These are phyloP conservation scores for Morella rubra DNA, from an alignment of 306 rosid genomes.

Conservation along the genomic window DNA sequence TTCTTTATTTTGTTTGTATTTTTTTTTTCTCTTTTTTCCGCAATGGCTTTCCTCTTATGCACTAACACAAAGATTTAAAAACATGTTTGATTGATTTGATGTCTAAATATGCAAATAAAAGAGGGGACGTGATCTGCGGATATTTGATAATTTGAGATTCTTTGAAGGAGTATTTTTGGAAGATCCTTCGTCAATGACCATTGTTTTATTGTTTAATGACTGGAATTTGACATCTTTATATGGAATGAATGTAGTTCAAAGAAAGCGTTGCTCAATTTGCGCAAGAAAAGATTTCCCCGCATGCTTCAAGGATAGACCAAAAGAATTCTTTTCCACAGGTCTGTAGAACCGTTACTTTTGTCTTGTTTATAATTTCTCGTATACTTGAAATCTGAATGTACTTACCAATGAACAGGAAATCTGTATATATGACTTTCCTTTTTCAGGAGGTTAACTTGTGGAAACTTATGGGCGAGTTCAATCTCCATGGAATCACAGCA, in stretches of 20 bases:
- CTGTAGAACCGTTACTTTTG: constrained; percentile 15
- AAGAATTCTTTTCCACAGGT: constrained; percentile 72
- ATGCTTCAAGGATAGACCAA: constrained; percentile 82
- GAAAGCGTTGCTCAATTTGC: constrained; percentile 88
- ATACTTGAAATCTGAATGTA: constrained; percentile 20
- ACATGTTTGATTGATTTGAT: too few relatives aligned
- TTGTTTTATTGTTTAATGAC: too few relatives aligned
- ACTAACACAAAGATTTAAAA: too few relatives aligned
- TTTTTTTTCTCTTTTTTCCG: too few relatives aligned
- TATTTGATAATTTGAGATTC: too few relatives aligned
- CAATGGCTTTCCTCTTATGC: too few relatives aligned
- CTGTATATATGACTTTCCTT: constrained; percentile 20
- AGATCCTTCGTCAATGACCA: too few relatives aligned
- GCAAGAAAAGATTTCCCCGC: constrained; percentile 75
- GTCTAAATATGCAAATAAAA: too few relatives aligned
- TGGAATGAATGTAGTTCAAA: constrained; percentile 62
- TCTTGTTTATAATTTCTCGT: constrained; percentile 8
- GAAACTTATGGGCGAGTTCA: constrained; percentile 92
- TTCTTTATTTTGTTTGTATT: too few relatives aligned
- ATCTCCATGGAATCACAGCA: constrained; percentile 90
- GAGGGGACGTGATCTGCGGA: too few relatives aligned
- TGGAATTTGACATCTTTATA: constrained; percentile 14
- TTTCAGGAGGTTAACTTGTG: constrained; percentile 86
- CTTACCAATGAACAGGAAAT: not conserved
- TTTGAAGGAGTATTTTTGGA: too few relatives aligned